A percentile compares a stretch with the other conserved stretches of the same genome.
phyloP scores from a whole-genome alignment of 495 filamentous ascomycete genomes.

The Xylaria grammica region DNA sequence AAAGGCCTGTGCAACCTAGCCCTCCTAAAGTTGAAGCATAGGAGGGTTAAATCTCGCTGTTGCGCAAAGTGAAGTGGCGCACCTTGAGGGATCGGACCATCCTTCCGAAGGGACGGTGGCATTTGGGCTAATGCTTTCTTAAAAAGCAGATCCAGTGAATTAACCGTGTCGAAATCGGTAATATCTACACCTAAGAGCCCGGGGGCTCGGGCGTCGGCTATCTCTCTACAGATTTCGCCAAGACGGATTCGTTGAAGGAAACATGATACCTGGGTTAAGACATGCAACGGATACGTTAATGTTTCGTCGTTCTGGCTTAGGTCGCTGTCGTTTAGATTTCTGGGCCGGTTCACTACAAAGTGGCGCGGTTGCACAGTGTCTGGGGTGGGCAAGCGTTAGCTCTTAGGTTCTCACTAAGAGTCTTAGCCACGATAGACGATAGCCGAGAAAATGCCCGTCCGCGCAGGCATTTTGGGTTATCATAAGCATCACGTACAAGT shows the following conservation, averaged over 20 bases:
- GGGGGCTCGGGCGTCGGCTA: slow-evolving; percentile 41
- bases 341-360: slow-evolving; percentile 51
- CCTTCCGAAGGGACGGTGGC: slow-evolving; percentile 22
- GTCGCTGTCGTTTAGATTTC: slow-evolving; percentile 54
- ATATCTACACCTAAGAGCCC: slow-evolving; percentile 23
- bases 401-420: neutral
- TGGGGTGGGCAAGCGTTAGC: neutral
- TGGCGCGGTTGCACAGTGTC: slow-evolving; percentile 42
- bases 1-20: slow-evolving; percentile 35
- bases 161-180: slow-evolving; percentile 22
- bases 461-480: too few relatives aligned
- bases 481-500: slow-evolving; percentile 37
- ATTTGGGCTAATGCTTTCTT: slow-evolving; percentile 22
- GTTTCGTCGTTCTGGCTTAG: slow-evolving; percentile 38
- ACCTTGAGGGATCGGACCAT: neutral
- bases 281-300: slow-evolving; percentile 37
- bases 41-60: slow-evolving; percentile 27
- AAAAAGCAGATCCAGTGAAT: slow-evolving; percentile 28
- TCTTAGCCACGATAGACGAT: neutral
- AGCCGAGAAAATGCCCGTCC: too few relatives aligned
- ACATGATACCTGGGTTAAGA: slow-evolving; percentile 54
- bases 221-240: slow-evolving; percentile 49
- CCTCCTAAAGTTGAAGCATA: slow-evolving; percentile 27
- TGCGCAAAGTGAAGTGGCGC: slow-evolving; percentile 16
- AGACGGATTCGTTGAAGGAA: slow-evolving; percentile 52